Evolutionary conservation across 108 stramenopile genomes (phyloP), one percentile per base, ranked within the genome.

Genomic region (Chaetoceros tenuissimus): DNA sequence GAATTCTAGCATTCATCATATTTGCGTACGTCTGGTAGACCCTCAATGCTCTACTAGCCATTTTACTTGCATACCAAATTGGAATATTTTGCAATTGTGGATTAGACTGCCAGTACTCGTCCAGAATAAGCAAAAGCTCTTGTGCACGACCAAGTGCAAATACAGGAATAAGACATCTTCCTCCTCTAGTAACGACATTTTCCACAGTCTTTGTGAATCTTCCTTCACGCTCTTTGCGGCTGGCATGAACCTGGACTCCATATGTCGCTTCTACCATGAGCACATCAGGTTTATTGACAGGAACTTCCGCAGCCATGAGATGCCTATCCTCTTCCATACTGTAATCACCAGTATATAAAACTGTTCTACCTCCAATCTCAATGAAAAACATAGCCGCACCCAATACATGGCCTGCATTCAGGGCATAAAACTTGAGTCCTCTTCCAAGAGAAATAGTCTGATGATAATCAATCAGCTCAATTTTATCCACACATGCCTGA

Each of bases 281-380:
- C 0, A 99, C 92, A 69, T 99, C 97, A 17, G 99, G 96, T 26
- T 72, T 72, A 3, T 66, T 55, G 26, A 63, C 68, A 3, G 99
- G 99, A 22, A 97, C 61, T 64, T 98, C 97, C 3, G 99, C 99
- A 23, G 94, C 92, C 84, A 94, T 93, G 29, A 99, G 74, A 63
- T 99, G 99, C 3, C 97, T 77, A 82, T 96, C 96, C 55, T 95
- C 94, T 74, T 96, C 92, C 84, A 94, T 87, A 53, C 80, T 82
- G 79, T 98, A 99, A 74, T 99, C 99, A 2, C 99, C 99, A 0
- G 97, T 99, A 73, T 99, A 99, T 13, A 99, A 68, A 0, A 99
- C 67, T 7, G 80, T 78, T 22, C 96, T 68, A 47, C 96, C 96
- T 22, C 91, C 96, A 48, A 99, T 84, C 24, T 97, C 96, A 57